Percentiles rank a stretch among this genome's conserved stretches.
These are phyloP conservation scores for Colletotrichum melonis DNA, from an alignment of 2,329 filamentous ascomycete species.

Conservation along the genomic window DNA sequence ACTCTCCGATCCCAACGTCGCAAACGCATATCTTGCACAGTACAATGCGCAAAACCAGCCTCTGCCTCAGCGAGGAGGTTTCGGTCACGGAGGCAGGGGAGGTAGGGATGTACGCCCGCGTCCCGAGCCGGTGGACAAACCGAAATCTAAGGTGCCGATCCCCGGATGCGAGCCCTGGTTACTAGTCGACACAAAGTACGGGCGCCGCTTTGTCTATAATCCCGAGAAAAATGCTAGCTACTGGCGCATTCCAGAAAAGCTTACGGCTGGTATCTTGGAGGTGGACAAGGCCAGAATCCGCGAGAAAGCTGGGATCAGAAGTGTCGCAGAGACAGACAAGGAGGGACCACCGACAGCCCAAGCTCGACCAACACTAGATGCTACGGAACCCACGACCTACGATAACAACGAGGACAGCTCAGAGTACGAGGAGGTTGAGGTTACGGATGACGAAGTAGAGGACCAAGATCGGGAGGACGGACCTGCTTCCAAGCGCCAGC, in stretches of 20 bases:
- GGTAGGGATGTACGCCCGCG: slow-evolving; percentile 67
- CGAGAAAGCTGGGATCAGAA: slow-evolving; percentile 56
- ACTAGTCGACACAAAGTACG: slow-evolving; percentile 91
- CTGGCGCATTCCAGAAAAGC: slow-evolving; percentile 92
- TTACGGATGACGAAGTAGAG: slow-evolving; percentile 63
- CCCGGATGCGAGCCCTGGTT: slow-evolving; percentile 89
- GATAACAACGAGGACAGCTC: slow-evolving; percentile 63
- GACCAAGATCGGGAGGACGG: slow-evolving; percentile 49
- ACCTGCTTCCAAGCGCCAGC: slow-evolving; percentile 71
- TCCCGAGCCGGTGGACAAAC: slow-evolving; percentile 81
- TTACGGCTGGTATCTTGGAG: slow-evolving; percentile 81
- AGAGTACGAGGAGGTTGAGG: slow-evolving; percentile 82
- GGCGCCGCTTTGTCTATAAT: slow-evolving; percentile 91
- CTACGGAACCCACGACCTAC: neutral
- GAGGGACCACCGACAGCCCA: slow-evolving; percentile 15
- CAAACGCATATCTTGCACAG: slow-evolving; percentile 71
- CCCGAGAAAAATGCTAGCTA: slow-evolving; percentile 86
- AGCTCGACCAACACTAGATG: slow-evolving; percentile 8
- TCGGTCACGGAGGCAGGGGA: slow-evolving; percentile 61
- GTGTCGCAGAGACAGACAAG: slow-evolving; percentile 39
- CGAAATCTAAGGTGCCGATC: slow-evolving; percentile 82
- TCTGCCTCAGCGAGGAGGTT: slow-evolving; percentile 50
- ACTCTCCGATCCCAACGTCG: slow-evolving; percentile 66
- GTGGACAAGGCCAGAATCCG: slow-evolving; percentile 79
- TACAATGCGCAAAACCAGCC: slow-evolving; percentile 55